Base-by-base conservation (phyloP, 768 basidiomycete species). In the Xerocomellus dryophilus region DNA sequence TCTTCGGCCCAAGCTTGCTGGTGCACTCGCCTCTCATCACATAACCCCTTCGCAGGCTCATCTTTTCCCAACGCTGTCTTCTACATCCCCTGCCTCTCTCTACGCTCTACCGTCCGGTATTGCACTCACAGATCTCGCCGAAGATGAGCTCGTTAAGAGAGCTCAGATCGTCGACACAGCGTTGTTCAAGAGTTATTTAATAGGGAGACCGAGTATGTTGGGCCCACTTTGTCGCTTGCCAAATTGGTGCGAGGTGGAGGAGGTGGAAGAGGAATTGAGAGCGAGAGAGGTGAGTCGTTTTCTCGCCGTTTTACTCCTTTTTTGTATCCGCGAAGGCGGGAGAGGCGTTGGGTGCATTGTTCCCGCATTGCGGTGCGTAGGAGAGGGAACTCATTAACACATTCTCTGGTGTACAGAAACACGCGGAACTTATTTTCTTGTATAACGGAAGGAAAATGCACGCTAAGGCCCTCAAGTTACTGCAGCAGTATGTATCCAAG, bases 401-500 rank as follows among this genome's bases (percentile, higher is more conserved):
- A 21, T 47, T 34, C 5, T 48, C 5, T 48, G 47, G 45, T 3
- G 3, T n/a, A n/a, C 57, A 98, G 95, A 96, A 94, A 86, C 91
- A 83, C 66, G 80, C 84, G 0, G 97, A 98, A 66, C 79, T 99
- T 35, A 83, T 92, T 43, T 92, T 91, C 67, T 72, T 98, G 29
- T 99, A 98, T 66, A 83, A 92, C 60, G 93, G 93, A 34, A 94
- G 94, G 77, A 89, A 90, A 74, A 97, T 96, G 93, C 97, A 99
- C 61, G 77, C 77, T 0, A 89, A 95, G 67, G 94, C 96, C 0
- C 71, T 99, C 58, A 74, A 80, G 27, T 77, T 98, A 32, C 78
- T 99, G n/a, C 81, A 82, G 66, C 82, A 91, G 96, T 97, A 59
- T 59, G 90, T 71, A 12, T 40, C 10, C 17, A 17, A 40, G 7